A percentile compares a stretch with the other conserved stretches of the same genome.
phyloP scores from a whole-genome alignment of 2,329 filamentous ascomycete genomes.

The Diaporthe longicolla region DNA sequence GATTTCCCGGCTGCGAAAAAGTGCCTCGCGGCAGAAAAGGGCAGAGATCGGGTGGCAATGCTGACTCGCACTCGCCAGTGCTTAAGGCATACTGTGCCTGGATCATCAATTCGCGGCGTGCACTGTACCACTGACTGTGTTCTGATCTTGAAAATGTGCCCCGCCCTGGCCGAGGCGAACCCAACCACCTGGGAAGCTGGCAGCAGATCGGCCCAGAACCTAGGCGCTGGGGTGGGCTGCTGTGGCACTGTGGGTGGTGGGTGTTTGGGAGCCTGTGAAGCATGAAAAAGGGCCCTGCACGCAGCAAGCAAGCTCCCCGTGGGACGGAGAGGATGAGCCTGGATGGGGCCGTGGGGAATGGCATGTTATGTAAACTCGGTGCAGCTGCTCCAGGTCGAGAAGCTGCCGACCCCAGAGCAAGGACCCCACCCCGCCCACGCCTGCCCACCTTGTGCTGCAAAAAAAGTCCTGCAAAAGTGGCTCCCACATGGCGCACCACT shows the following conservation, averaged over 20 bases:
- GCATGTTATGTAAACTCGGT: constrained; percentile 30
- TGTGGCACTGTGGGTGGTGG: constrained; percentile 13
- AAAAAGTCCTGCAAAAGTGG: constrained; percentile 7
- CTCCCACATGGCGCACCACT: constrained; percentile 35
- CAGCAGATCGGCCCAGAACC: constrained; percentile 27
- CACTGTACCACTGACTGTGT: not conserved
- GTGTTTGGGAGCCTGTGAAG: not conserved
- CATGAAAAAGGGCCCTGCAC: not conserved
- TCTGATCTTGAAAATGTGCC: not conserved
- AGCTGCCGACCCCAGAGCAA: constrained; percentile 26
- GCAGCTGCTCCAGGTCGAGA: constrained; percentile 27
- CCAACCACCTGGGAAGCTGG: not conserved
- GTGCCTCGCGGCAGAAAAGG: not conserved
- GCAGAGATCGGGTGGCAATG: constrained; percentile 18
- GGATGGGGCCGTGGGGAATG: constrained; percentile 30
- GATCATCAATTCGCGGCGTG: not conserved
- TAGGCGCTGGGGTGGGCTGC: not conserved
- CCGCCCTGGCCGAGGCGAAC: constrained; percentile 16
- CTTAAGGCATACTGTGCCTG: not conserved
- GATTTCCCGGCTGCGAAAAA: constrained; percentile 11
- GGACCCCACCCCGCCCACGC: constrained; percentile 6
- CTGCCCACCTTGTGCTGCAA: not conserved
- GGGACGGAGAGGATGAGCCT: constrained; percentile 27
- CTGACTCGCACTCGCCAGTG: constrained; percentile 33
- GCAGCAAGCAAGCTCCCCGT: not conserved